phyloP scores from a whole-genome alignment of 192 early-diverging fungal genomes.

The Endogone sp. region DNA sequence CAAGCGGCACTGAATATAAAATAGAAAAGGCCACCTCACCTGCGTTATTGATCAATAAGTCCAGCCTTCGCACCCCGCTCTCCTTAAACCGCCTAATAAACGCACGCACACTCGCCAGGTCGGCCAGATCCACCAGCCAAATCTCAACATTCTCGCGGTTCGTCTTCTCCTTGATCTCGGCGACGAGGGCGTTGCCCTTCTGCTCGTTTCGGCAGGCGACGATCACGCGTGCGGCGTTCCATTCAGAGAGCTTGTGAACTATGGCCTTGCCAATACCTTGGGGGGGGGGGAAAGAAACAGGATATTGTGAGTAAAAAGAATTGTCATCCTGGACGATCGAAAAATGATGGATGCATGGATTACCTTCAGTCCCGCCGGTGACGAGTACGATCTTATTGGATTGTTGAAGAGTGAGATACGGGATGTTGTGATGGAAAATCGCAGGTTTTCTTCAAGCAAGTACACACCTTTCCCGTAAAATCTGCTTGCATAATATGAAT shows the following conservation, averaged over 20 bases:
- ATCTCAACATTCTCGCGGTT: slow-evolving; percentile 5
- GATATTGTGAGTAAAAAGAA: no score
- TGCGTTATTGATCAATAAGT: slow-evolving; percentile 33
- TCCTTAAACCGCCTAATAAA: slow-evolving; percentile 14
- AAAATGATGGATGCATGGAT: no score
- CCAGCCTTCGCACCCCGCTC: slow-evolving; percentile 2
- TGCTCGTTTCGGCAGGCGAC: slow-evolving; percentile 13
- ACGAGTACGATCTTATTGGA: background rate
- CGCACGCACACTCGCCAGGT: slow-evolving; percentile 14
- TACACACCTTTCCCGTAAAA: background rate
- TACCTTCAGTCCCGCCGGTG: background rate
- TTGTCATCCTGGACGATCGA: no score
- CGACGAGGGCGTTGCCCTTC: slow-evolving; percentile 13
- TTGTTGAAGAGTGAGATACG: no score
- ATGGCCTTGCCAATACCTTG: background rate
- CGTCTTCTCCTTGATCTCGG: slow-evolving; percentile 5
- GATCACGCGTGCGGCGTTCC: slow-evolving; percentile 17
- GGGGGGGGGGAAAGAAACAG: background rate
- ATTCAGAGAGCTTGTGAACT: slow-evolving; percentile 2
- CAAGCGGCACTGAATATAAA: background rate
- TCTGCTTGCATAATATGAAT: background rate
- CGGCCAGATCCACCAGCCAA: slow-evolving; percentile 14
- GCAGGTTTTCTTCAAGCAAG: no score
- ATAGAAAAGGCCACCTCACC: no score
- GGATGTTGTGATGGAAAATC: no score